Percentiles rank a stretch among this genome's conserved stretches.
Conservation (phyloP, 2,329 filamentous ascomycete genomes). For the Aspergillus melleus region DNA sequence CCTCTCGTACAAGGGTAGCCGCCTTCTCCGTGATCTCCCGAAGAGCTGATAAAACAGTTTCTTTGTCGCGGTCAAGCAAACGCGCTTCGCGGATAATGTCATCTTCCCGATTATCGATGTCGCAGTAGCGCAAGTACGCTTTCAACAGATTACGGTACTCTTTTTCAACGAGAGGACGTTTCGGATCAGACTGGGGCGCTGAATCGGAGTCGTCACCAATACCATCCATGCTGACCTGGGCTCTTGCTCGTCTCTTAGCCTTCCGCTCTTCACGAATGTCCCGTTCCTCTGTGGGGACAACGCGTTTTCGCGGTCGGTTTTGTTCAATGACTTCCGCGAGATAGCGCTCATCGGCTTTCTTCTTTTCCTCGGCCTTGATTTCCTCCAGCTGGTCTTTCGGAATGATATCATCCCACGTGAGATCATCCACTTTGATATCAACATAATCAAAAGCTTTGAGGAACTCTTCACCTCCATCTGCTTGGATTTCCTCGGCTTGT, state of each 20-base stretch:
- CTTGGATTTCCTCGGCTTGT: constrained; percentile 89
- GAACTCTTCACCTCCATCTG: constrained; percentile 95
- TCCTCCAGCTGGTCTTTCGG: constrained; percentile 87
- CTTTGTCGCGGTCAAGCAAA: constrained; percentile 75
- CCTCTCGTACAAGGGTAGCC: constrained; percentile 70
- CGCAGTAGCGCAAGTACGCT: constrained; percentile 87
- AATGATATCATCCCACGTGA: constrained; percentile 98
- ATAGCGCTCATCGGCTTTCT: constrained; percentile 78
- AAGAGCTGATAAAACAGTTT: constrained; percentile 74
- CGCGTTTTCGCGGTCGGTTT: constrained; percentile 74
- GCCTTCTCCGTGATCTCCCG: constrained; percentile 75
- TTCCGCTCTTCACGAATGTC: constrained; percentile 63
- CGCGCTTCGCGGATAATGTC: constrained; percentile 88
- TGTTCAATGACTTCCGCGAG: constrained; percentile 80
- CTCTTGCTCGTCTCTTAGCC: constrained; percentile 69
- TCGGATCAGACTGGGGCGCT: constrained; percentile 68
- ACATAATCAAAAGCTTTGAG: constrained; percentile 88
- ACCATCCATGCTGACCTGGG: constrained; percentile 64
- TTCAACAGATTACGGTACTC: constrained; percentile 90
- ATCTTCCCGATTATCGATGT: constrained; percentile 81
- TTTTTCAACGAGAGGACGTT: constrained; percentile 85
- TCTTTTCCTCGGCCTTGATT: constrained; percentile 86
- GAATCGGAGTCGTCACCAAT: constrained; percentile 68
- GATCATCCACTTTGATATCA: constrained; percentile 88
- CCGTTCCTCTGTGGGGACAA: constrained; percentile 57